These are phyloP conservation scores for Phoma herbarum DNA, from an alignment of 2,329 filamentous ascomycete genomes.

Conservation along the genomic window DNA sequence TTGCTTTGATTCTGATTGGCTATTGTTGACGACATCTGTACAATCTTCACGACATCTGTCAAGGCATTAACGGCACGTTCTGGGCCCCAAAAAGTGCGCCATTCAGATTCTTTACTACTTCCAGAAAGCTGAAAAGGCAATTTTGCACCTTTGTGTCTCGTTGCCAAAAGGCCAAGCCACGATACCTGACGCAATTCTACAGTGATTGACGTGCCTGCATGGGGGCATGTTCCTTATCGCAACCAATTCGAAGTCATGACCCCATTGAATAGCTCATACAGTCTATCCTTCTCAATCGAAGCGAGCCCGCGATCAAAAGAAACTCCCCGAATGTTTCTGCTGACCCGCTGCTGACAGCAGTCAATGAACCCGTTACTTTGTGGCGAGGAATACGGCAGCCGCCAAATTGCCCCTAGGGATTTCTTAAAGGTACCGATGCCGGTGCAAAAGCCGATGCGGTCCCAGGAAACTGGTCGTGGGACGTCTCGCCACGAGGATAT, in stretches of 20 bases:
- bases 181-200: slow-evolving; percentile 29
- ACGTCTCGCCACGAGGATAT: slow-evolving; percentile 1
- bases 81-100: neutral
- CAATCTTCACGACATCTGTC: slow-evolving; percentile 11
- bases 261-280: neutral
- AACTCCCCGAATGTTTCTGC: neutral
- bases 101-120: neutral
- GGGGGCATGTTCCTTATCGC: slow-evolving; percentile 22
- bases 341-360: neutral
- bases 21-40: slow-evolving; percentile 18
- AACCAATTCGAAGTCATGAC: neutral
- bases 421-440: too few species aligned
- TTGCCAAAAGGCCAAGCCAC: slow-evolving; percentile 22
- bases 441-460: neutral
- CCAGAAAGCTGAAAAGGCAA: neutral
- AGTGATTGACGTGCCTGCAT: slow-evolving; percentile 31
- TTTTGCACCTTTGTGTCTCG: neutral
- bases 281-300: neutral
- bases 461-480: slow-evolving; percentile 1
- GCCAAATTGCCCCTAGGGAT: too few species aligned
- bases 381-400: neutral
- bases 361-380: neutral
- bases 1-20: slow-evolving; percentile 6
- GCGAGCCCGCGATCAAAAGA: neutral
- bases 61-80: slow-evolving; percentile 5